Evolutionary conservation across 2,329 filamentous ascomycete species (phyloP), one percentile per base, ranked within the genome.

Genomic region (Alternaria sp.): DNA sequence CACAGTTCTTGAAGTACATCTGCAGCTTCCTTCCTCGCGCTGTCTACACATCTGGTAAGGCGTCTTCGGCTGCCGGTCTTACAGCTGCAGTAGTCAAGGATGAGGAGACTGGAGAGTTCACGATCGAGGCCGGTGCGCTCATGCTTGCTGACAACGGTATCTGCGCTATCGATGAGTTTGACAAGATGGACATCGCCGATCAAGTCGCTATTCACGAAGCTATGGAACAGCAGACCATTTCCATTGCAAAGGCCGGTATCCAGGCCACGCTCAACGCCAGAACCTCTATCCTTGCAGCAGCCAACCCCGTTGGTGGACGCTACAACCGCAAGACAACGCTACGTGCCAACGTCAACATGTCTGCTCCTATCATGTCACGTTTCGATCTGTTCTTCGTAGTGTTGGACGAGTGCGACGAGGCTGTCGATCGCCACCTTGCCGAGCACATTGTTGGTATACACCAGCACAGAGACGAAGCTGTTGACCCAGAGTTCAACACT

Each of bases 171-270:
- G 96, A 99, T 77, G 96, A 99, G 79, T 99, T 99, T 73, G 96
- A 99, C 88, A 99, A 99, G 84, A 99, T 99, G 96, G 96, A 99
- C 75, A 92, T 99, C 66, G 89, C 85, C 56, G 96, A 99, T 79
- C 96, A 99, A 83, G 96, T 99, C 59, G 96, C 96, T 69, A 99
- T 99, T 75, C 96, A 99, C 87, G 96, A 99, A 88, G 96, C 96
- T 63, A 99, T 99, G 96, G 96, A 99, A 87, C 96, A 99, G 84
- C 96, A 99, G 82, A 99, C 96, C 6, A 99, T 99, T 69, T 97
- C 93, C 9, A 99, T 99, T 74, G 95, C 96, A 63, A 99, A 99
- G 83, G 96, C 96, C 6, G 96, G 96, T 74, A 99, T 99, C 62
- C 96, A 99, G 79, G 96, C 96, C 5, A 99, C 96, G 0, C 87